These are phyloP conservation scores for Paraleonurus japonicus DNA, from an alignment of 257 asterid species.

Conservation along the genomic window DNA sequence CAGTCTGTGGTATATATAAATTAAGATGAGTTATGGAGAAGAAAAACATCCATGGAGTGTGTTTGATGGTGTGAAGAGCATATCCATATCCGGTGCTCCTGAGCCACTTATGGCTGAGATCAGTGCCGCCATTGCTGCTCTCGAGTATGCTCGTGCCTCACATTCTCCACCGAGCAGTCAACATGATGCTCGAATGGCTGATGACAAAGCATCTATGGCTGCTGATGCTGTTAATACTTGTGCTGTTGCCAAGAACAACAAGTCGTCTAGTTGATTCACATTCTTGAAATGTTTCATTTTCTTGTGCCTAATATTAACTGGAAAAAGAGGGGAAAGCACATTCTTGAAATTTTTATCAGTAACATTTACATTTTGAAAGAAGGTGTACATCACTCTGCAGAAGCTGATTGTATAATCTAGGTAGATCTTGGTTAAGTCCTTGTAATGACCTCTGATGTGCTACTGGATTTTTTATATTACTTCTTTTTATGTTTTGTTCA, in stretches of 20 bases:
- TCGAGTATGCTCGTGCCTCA: conserved; percentile 55
- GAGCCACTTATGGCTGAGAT: conserved; percentile 64
- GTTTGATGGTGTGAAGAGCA: conserved; percentile 48
- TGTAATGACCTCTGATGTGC: background rate
- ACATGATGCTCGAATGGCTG: conserved; percentile 50
- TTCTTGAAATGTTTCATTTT: background rate
- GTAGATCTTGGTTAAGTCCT: background rate
- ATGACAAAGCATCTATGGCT: conserved; percentile 53
- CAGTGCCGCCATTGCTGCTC: conserved; percentile 51
- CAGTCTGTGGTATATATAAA: background rate
- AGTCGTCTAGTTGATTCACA: conserved; percentile 30
- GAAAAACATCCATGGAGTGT: conserved; percentile 46
- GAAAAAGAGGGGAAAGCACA: background rate
- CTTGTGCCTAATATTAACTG: background rate
- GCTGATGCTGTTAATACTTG: conserved; percentile 47
- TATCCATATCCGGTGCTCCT: conserved; percentile 37
- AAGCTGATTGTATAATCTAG: background rate
- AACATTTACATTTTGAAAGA: background rate
- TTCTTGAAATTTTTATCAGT: no score
- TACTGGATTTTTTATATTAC: background rate
- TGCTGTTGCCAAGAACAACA: conserved; percentile 45
- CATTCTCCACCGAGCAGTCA: no score
- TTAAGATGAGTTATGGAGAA: conserved; percentile 46
- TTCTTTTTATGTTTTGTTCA: background rate
- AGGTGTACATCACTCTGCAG: background rate